Conservation (phyloP, 2,329 filamentous ascomycete species). For the Pestalotiopsis sp. region DNA sequence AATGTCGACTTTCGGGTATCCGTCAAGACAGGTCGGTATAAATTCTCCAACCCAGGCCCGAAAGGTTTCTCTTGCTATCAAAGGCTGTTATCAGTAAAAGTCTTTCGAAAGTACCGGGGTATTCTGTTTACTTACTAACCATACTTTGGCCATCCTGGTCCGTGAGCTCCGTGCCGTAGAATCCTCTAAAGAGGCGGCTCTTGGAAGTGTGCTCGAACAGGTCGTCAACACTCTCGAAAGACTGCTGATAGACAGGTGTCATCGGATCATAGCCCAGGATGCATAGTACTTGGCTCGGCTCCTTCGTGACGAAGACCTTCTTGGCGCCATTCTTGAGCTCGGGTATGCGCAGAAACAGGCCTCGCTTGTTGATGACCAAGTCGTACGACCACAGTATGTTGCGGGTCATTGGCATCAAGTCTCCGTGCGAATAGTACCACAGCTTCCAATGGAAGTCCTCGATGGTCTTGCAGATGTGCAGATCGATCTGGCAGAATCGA, state of each 20-base stretch:
- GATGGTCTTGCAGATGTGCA: conserved; percentile 1
- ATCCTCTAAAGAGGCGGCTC: conserved; percentile 1
- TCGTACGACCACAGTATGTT: neutral
- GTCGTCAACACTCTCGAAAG: neutral
- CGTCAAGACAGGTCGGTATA: neutral
- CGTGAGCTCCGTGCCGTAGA: neutral
- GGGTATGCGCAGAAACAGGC: neutral
- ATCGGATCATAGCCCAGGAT: neutral
- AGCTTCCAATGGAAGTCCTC: neutral
- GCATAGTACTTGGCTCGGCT: neutral
- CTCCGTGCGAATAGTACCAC: conserved; percentile 1
- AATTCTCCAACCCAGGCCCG: neutral
- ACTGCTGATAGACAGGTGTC: neutral
- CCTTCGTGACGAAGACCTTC: neutral
- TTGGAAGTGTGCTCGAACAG: conserved; percentile 2
- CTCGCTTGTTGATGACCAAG: neutral
- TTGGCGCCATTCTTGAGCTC: neutral
- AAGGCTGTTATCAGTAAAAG: neutral
- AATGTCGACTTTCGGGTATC: neutral
- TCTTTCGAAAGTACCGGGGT: neutral
- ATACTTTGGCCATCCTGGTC: neutral
- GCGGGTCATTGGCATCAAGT: neutral
- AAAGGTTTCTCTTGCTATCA: neutral
- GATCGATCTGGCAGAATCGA: neutral
- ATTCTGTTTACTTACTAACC: neutral